Conservation (phyloP, 495 filamentous ascomycete species). For the Neurospora africana region DNA sequence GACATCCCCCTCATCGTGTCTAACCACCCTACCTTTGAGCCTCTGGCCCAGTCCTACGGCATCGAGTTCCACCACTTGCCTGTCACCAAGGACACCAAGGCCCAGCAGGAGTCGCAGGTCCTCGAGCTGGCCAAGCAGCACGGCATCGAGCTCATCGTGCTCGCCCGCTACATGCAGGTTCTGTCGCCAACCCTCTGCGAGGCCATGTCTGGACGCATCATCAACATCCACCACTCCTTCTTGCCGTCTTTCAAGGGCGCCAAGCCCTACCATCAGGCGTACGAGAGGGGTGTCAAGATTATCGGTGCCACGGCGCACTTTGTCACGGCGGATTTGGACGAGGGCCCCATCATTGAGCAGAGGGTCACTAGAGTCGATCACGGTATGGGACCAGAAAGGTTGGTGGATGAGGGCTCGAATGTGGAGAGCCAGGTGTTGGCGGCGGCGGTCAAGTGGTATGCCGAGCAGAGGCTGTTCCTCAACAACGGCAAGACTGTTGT, state of each 20-base stretch:
- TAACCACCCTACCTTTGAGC: constrained; percentile 62
- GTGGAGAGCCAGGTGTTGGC: constrained; percentile 66
- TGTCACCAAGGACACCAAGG: constrained; percentile 58
- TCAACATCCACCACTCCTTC: constrained; percentile 79
- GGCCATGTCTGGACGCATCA: constrained; percentile 63
- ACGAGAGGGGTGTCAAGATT: constrained; percentile 69
- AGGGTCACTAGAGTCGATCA: constrained; percentile 59
- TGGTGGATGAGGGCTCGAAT: constrained; percentile 63
- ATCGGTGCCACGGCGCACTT: constrained; percentile 70
- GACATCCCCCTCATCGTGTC: constrained; percentile 60
- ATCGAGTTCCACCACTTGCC: constrained; percentile 66
- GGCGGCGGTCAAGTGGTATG: constrained; percentile 62
- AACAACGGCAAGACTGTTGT: constrained; percentile 68
- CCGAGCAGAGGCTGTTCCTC: constrained; percentile 58
- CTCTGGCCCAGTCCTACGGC: constrained; percentile 56
- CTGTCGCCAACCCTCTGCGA: constrained; percentile 57
- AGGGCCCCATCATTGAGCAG: constrained; percentile 74
- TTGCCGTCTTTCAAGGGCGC: constrained; percentile 71
- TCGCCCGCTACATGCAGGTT: constrained; percentile 82
- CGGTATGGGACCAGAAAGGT: constrained; percentile 55
- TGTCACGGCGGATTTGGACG: constrained; percentile 64
- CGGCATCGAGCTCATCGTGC: constrained; percentile 58
- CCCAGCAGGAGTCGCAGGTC: constrained; percentile 53
- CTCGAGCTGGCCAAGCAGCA: constrained; percentile 53
- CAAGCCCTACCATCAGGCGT: constrained; percentile 73